Percentiles rank a stretch among this genome's conserved stretches.
These are phyloP conservation scores for Prunus armeniaca DNA, from an alignment of 306 rosid species.

Conservation along the genomic window DNA sequence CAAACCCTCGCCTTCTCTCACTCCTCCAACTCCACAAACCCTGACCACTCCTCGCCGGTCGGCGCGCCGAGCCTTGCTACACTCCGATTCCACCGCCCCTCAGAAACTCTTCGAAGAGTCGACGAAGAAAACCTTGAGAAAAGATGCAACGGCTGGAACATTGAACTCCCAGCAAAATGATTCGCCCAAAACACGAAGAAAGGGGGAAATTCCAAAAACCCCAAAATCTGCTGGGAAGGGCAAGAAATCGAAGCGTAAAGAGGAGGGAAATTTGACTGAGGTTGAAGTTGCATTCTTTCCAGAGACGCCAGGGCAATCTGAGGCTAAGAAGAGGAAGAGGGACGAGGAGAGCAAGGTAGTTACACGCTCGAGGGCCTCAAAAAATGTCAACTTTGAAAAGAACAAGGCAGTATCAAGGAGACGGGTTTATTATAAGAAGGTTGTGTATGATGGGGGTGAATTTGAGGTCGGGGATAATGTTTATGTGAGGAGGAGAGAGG, in stretches of 20 bases:
- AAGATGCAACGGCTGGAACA: not conserved
- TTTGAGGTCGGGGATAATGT: slow-evolving; percentile 75
- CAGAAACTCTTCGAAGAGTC: slow-evolving; percentile 1
- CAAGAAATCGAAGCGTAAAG: slow-evolving; percentile 10
- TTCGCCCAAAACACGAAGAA: not conserved
- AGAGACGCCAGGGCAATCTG: slow-evolving; percentile 50
- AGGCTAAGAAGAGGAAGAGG: slow-evolving; percentile 55
- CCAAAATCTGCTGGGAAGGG: slow-evolving; percentile 8
- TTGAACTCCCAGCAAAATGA: not conserved
- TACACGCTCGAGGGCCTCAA: slow-evolving; percentile 44
- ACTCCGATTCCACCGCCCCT: slow-evolving; percentile 20
- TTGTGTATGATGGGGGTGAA: slow-evolving; percentile 77
- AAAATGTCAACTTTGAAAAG: slow-evolving; percentile 22
- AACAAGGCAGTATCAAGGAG: slow-evolving; percentile 22
- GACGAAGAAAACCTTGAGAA: not conserved
- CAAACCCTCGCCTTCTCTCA: slow-evolving; percentile 30
- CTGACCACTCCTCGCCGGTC: slow-evolving; percentile 51
- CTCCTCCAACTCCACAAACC: slow-evolving; percentile 53
- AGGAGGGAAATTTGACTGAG: slow-evolving; percentile 13
- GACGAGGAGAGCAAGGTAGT: slow-evolving; percentile 28
- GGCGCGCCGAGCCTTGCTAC: slow-evolving; percentile 40
- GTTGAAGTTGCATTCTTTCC: slow-evolving; percentile 37
- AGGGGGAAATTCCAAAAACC: slow-evolving; percentile 5
- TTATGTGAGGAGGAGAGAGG: slow-evolving; percentile 80
- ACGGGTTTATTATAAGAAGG: slow-evolving; percentile 61